Percentiles rank a stretch among this genome's conserved stretches.
phyloP scores from a whole-genome alignment of 2,329 filamentous ascomycete genomes.

The Phialemoniopsis sp. region DNA sequence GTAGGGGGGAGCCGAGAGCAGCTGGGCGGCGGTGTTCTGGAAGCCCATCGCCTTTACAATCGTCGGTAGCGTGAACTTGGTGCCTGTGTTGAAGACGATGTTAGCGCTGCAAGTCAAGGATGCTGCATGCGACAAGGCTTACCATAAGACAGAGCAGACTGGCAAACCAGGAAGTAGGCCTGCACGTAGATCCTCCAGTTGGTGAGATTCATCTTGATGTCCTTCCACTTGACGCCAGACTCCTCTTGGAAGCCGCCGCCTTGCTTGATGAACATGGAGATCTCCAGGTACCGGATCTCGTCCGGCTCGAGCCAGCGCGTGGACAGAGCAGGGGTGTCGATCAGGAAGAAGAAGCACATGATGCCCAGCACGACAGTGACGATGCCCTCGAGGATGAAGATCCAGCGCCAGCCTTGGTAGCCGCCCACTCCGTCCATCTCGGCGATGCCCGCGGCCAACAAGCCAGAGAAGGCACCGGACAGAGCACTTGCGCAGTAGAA shows the following conservation, averaged over 20 bases:
- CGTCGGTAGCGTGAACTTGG: conserved; percentile 21
- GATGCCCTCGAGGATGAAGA: conserved; percentile 43
- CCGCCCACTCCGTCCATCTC: conserved; percentile 4
- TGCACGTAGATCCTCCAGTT: conserved; percentile 23
- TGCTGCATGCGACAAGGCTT: neutral
- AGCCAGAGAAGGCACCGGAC: conserved; percentile 5
- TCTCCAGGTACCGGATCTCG: conserved; percentile 25
- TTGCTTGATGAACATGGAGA: conserved; percentile 24
- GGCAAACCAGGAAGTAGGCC: conserved; percentile 8
- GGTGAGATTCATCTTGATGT: conserved; percentile 18
- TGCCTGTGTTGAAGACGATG: conserved; percentile 10
- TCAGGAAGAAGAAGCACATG: conserved; percentile 39
- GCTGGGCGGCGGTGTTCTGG: conserved; percentile 27
- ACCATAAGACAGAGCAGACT: neutral
- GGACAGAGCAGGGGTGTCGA: conserved; percentile 30
- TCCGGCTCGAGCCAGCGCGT: conserved; percentile 25
- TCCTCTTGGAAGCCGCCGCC: conserved; percentile 18
- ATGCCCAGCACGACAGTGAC: conserved; percentile 27
- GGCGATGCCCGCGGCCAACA: conserved; percentile 5
- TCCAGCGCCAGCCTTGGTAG: conserved; percentile 21
- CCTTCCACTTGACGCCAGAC: conserved; percentile 14
- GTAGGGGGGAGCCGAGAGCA: conserved; percentile 55
- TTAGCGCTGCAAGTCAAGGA: no score
- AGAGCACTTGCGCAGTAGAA: conserved; percentile 4
- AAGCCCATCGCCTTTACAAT: conserved; percentile 31